Evolutionary conservation across 78 protist species (phyloP).

Genomic region (Creolimax fragrantissima): DNA sequence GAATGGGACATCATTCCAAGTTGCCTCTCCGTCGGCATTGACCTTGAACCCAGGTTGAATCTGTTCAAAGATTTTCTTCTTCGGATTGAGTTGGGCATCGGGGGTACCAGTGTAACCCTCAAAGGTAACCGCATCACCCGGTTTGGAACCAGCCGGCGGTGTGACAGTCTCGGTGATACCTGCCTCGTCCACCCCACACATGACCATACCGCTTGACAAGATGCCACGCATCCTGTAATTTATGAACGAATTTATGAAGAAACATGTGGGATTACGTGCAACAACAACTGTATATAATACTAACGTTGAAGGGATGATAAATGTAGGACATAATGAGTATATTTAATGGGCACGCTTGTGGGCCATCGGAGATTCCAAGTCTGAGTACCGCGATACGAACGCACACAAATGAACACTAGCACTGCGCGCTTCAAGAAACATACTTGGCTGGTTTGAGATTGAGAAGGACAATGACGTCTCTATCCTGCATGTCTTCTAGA

Average conservation of each 20-base stretch:
- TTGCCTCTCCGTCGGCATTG: conserved; percentile 9
- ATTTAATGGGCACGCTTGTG: too few relatives aligned
- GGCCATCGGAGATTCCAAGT: too few relatives aligned
- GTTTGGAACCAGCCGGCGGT: conserved; percentile 32
- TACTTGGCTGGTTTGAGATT: conserved; percentile 49
- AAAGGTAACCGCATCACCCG: conserved; percentile 33
- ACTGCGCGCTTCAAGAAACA: neutral
- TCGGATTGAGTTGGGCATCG: conserved; percentile 32
- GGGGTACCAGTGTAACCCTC: conserved; percentile 32
- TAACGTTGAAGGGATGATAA: too few relatives aligned
- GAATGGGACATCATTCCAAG: conserved; percentile 17
- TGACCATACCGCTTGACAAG: conserved; percentile 23
- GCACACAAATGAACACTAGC: neutral
- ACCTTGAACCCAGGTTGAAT: conserved; percentile 9
- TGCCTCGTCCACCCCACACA: conserved; percentile 27
- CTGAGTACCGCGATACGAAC: too few relatives aligned
- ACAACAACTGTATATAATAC: neutral
- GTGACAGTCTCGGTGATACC: neutral
- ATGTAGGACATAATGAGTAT: too few relatives aligned
- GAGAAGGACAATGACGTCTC: conserved; percentile 28
- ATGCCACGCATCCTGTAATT: conserved; percentile 26
- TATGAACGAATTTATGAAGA: neutral
- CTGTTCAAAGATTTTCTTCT: conserved; percentile 44
- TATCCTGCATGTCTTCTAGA: conserved; percentile 13
- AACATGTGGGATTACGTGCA: neutral